Evolutionary conservation across 495 filamentous ascomycete species (phyloP), one percentile per base, ranked within the genome.

Genomic region (Trichoderma reesei): DNA sequence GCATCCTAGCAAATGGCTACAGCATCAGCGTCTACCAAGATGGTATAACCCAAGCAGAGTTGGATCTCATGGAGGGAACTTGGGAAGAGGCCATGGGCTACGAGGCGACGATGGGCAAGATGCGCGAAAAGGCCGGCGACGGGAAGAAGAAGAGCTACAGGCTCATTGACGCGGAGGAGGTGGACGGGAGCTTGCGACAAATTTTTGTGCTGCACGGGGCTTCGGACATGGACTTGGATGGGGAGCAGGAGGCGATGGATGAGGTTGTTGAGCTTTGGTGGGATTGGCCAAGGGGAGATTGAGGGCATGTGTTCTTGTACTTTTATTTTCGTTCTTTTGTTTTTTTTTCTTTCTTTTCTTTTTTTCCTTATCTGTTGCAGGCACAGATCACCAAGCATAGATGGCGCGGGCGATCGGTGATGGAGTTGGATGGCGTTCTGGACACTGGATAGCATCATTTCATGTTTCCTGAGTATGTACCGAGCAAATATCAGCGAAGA

Each of bases 1-100:
- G 80, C 72, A 72, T 89, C 7, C 72, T 88, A 38, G 80, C 79
- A 61, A 87, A 87, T 66, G 86, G 86, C 14, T 88, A 86, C 69
- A 85, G 82, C 7, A 75, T 88, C 44, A 76, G 80, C 42, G 76
- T 75, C 48, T 89, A 87, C 65, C 78, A 72, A 2, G 76, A 80
- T 16, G 80, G 75, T 10, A 64, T 78, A 59, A 71, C 74, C 26
- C 74, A 73, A 3, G 70, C 84, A 48, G 78, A 87, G 66, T 76
- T 89, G 37, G 75, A 78, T 61, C 74, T 75, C 31, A 76, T 83
- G 64, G 86, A 89, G 72, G 83, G 81, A 67, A 89, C 85, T 18
- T 88, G 82, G 83, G 75, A 73, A n/a, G 78, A 80, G 48, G 77
- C 80, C 44, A 72, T 71, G 14, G 75, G 75, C 46, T 86, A 76